phyloP scores from a whole-genome alignment of 2,329 filamentous ascomycete species.

The Ambrosiella cleistominuta region DNA sequence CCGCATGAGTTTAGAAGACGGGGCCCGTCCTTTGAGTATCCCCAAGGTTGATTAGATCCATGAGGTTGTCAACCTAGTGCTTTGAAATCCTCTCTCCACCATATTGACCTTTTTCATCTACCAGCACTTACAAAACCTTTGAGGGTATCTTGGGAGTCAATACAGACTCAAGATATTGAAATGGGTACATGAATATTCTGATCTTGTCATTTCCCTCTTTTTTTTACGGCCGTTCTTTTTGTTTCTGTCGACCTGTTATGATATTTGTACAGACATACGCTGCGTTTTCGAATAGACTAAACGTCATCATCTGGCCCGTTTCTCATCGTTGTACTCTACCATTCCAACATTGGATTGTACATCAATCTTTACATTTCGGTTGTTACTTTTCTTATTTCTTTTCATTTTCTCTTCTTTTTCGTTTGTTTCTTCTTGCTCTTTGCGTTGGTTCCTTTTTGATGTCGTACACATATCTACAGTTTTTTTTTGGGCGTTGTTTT shows the following conservation, averaged over 20 bases:
- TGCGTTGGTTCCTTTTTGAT: slow-evolving; percentile 1
- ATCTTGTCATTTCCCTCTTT: background rate
- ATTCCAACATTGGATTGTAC: too few relatives aligned
- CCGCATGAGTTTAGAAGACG: slow-evolving; percentile 41
- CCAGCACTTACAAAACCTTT: too few relatives aligned
- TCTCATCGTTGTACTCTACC: background rate
- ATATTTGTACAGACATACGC: background rate
- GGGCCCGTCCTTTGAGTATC: slow-evolving; percentile 9
- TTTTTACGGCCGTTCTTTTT: background rate
- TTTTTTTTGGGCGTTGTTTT: background rate
- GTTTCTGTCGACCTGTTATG: background rate
- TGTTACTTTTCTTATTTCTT: slow-evolving; percentile 3
- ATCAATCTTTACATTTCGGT: background rate
- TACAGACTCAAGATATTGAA: too few relatives aligned
- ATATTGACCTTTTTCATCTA: too few relatives aligned
- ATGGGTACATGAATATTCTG: background rate
- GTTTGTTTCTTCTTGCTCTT: slow-evolving; percentile 2
- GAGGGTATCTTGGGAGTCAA: too few relatives aligned
- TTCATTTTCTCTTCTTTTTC: slow-evolving; percentile 1
- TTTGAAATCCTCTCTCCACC: too few relatives aligned
- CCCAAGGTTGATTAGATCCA: background rate
- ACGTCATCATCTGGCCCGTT: background rate
- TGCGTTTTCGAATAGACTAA: background rate
- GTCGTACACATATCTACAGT: background rate
- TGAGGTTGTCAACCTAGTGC: background rate